A percentile compares a stretch with the other conserved stretches of the same genome.
Conservation (phyloP, 306 rosid species). For the Fragaria nilgerrensis region DNA sequence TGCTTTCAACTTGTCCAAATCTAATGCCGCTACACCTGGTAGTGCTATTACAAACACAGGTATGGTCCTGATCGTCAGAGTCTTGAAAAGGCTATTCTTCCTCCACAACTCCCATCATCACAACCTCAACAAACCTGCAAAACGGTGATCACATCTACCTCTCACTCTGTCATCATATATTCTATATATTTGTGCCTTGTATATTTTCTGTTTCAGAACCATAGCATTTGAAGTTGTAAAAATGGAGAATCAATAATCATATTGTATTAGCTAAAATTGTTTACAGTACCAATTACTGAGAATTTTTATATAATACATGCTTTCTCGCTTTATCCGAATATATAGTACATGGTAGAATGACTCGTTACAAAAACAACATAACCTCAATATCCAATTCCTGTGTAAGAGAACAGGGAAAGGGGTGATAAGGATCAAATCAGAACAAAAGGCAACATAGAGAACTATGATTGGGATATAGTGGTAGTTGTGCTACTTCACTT, state of each 20-base stretch:
- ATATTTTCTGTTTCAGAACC: neutral
- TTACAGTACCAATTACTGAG: neutral
- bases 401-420: neutral
- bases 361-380: neutral
- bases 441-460: neutral
- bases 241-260: neutral
- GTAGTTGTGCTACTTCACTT: conserved; percentile 34
- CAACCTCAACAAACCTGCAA: conserved; percentile 5
- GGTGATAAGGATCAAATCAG: neutral
- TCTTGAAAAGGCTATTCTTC: conserved; percentile 10
- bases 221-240: neutral
- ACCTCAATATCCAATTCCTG: neutral
- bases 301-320: neutral
- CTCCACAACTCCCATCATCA: conserved; percentile 7
- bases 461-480: conserved; percentile 26
- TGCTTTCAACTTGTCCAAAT: neutral
- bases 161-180: neutral
- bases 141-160: neutral
- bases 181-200: neutral
- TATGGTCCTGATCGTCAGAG: neutral
- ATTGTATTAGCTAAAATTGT: neutral
- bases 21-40: neutral
- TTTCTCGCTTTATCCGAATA: neutral
- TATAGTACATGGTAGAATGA: conserved; percentile 5
- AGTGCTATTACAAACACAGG: neutral